Base-by-base conservation (phyloP, 257 asterid species). In the Henckelia pumila region DNA sequence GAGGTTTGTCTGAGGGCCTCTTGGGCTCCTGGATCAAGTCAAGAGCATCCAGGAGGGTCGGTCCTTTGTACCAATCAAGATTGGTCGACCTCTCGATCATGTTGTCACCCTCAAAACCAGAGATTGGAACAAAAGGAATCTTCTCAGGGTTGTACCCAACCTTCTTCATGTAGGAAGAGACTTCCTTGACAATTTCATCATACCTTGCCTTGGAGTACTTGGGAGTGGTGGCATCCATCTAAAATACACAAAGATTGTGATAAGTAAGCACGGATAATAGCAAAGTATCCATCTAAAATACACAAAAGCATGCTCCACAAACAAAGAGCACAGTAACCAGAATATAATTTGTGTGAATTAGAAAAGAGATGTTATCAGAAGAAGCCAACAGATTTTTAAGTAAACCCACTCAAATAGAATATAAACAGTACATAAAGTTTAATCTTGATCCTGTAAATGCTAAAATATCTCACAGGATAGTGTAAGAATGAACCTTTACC, bases 151-250 rank as follows among this genome's bases (percentile, higher is more conserved):
- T 78, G 83, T 78, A 75, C 14, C 83, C 83, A 33, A 78, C 83
- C 72, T 78, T 78, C 77, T 78, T 78, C 64, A 78, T 20, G 71
- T 78, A 79, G 60, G 84, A 79, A 17, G 84, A 79, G 57, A 79
- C 84, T 70, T 79, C 84, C 81, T 79, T 79, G 0, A 79, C 77
- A 32, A 79, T 79, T 79, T 79, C 84, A 21, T 79, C 84, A 6
- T 73, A 79, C 70, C 84, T 79, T 5, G 79, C 52, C 72, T 79
- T 79, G n/a, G 81, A 79, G 78, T 79, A 79, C 52, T 76, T 79
- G 56, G 84, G 84, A 8, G 84, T 79, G 32, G 84, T 79, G 16
- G 84, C 84, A 73, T 79, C 84, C 84, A 79, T 79, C 84, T 79
- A 28, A 60, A 13, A 47, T 22, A 10, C 6, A 56, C 21, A 22